phyloP scores from a whole-genome alignment of 2,329 filamentous ascomycete genomes.

The Drechslerella coelobrocha region DNA sequence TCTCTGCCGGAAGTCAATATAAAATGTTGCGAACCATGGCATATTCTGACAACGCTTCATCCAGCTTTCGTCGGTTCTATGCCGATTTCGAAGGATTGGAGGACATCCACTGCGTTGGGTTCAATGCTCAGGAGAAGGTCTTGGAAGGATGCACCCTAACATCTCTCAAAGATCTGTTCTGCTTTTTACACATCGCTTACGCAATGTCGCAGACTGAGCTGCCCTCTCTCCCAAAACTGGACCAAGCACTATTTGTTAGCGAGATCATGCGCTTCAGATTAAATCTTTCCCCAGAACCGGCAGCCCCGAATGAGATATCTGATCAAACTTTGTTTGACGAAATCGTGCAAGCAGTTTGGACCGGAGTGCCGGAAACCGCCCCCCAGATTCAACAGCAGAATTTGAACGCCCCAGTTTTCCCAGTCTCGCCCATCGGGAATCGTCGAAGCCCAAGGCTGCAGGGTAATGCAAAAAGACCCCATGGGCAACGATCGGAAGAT shows the following conservation, averaged over 20 bases:
- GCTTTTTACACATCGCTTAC: slow-evolving; percentile 22
- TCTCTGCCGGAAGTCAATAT: neutral
- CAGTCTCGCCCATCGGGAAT: neutral
- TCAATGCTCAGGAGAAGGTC: slow-evolving; percentile 16
- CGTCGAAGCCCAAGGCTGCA: too few relatives aligned
- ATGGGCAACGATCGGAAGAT: neutral
- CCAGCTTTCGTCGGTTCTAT: slow-evolving; percentile 11
- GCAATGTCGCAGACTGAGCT: slow-evolving; percentile 15
- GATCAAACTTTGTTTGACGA: slow-evolving; percentile 21
- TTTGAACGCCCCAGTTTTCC: too few relatives aligned
- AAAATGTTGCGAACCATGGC: slow-evolving; percentile 12
- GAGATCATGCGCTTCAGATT: slow-evolving; percentile 6
- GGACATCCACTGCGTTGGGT: slow-evolving; percentile 9
- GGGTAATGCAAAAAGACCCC: slow-evolving; percentile 8
- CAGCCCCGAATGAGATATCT: neutral
- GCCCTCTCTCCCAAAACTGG: neutral
- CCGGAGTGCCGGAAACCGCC: slow-evolving; percentile 3
- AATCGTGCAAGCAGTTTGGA: slow-evolving; percentile 16
- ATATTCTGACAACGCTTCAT: slow-evolving; percentile 5
- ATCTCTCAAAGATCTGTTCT: slow-evolving; percentile 13
- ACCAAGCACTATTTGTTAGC: neutral
- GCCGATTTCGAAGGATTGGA: slow-evolving; percentile 1
- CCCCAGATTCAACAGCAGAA: slow-evolving; percentile 10
- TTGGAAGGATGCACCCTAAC: slow-evolving; percentile 12
- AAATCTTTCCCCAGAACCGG: neutral